Evolutionary conservation across 768 basidiomycete species (phyloP).

Genomic region (Panus rudis): DNA sequence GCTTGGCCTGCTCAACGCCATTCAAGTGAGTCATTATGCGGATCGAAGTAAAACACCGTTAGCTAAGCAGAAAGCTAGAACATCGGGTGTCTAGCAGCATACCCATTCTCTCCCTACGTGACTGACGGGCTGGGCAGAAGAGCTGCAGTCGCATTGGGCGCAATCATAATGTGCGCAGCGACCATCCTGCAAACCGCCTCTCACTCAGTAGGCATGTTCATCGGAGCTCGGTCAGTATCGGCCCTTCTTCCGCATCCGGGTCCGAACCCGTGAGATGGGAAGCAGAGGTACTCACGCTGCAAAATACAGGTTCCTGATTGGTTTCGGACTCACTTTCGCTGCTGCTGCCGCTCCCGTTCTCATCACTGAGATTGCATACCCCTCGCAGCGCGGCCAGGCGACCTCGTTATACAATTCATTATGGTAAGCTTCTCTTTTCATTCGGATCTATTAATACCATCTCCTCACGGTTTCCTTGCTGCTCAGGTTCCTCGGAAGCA

Average conservation of each 20-base stretch:
- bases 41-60: neutral
- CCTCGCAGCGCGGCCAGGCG: conserved; percentile 37
- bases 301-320: conserved; percentile 28
- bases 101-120: conserved; percentile 34
- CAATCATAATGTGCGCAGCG: conserved; percentile 32
- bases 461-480: conserved; percentile 1
- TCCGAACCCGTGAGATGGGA: neutral
- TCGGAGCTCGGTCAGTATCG: conserved; percentile 30
- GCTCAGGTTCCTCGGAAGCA: conserved; percentile 27
- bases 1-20: conserved; percentile 31
- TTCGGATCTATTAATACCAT: conserved; percentile 5
- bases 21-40: conserved; percentile 22
- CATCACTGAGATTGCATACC: conserved; percentile 45
- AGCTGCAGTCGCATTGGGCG: conserved; percentile 30
- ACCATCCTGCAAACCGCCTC: conserved; percentile 32
- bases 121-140: conserved; percentile 34
- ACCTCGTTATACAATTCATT: conserved; percentile 39
- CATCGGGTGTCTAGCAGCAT: conserved; percentile 32
- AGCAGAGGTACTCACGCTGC: conserved; percentile 3
- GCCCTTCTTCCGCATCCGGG: neutral
- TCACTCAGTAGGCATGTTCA: conserved; percentile 36
- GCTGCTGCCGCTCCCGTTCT: conserved; percentile 40
- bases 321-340: conserved; percentile 37
- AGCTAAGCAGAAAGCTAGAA: conserved; percentile 22
- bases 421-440: conserved; percentile 27